Percentiles rank a stretch among this genome's conserved stretches.
phyloP scores from a whole-genome alignment of 495 filamentous ascomycete genomes.

The Neurospora sp. region DNA sequence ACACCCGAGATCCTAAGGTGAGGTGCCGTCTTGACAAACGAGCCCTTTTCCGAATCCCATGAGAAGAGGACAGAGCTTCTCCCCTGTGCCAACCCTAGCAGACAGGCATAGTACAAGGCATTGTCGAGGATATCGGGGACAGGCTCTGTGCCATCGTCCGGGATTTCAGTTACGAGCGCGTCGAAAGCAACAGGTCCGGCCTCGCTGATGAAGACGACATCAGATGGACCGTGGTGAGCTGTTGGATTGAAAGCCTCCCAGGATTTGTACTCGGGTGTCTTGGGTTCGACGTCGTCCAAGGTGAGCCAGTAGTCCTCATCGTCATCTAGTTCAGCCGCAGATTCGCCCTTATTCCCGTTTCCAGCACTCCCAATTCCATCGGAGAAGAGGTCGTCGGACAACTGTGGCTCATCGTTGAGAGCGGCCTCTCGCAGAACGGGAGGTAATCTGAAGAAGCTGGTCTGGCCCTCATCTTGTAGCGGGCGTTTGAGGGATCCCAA shows the following conservation, averaged over 20 bases:
- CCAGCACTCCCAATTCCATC: conserved; percentile 14
- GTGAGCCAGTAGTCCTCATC: conserved; percentile 48
- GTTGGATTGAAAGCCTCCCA: conserved; percentile 62
- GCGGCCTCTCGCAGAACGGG: conserved; percentile 17
- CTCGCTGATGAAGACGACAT: conserved; percentile 62
- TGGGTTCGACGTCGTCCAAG: conserved; percentile 18
- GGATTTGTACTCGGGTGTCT: conserved; percentile 42
- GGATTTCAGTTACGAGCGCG: conserved; percentile 37
- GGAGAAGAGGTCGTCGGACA: neutral
- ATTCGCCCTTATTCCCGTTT: conserved; percentile 1
- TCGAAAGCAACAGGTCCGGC: conserved; percentile 66
- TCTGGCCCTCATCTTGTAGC: neutral
- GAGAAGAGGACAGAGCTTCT: conserved; percentile 70
- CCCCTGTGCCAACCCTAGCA: conserved; percentile 68
- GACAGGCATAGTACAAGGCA: conserved; percentile 46
- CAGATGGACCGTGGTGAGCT: conserved; percentile 15
- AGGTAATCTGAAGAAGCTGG: conserved; percentile 35
- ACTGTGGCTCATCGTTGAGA: neutral
- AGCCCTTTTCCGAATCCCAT: conserved; percentile 47
- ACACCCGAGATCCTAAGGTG: conserved; percentile 59
- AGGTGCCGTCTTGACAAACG: conserved; percentile 47
- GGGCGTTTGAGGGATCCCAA: neutral
- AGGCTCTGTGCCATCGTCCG: neutral
- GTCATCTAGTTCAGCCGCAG: neutral
- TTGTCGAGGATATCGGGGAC: conserved; percentile 26